Evolutionary conservation across 2,329 filamentous ascomycete species (phyloP), one percentile per base, ranked within the genome.

Genomic region (Diplodia corticola): DNA sequence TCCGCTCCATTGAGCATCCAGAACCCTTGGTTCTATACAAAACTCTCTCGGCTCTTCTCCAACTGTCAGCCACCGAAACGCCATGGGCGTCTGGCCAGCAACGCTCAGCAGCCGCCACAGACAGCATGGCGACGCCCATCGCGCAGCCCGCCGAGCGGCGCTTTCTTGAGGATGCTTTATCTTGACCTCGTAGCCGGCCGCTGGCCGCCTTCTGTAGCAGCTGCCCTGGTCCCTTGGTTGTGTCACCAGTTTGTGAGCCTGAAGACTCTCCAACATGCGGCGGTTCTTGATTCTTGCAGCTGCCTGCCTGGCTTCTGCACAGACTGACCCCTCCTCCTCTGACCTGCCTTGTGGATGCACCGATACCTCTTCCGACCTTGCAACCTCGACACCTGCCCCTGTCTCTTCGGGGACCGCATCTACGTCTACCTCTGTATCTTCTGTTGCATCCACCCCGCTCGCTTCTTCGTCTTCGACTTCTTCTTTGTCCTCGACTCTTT

Each of bases 31-130:
- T 24, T 20, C 20, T 15, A 22, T 20, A 22, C 12, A 6, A 28
- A 33, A 40, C 20, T 6, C n/a, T 35, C 7, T 59, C 35, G n/a
- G 22, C 22, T 44, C 54, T 26, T 3, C 12, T 46, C 54, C 5
- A 57, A n/a, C 4, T 4, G 35, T 44, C 35, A 24, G 22, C 54
- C 13, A 46, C 35, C 17, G 12, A 6, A 15, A 46, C 35, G 22
- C 54, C 54, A 40, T 44, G 35, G 54, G 54, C 33, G 54, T 59
- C 35, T 59, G 54, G 33, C 54, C 24, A 59, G 35, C 35, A 59
- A 28, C 35, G 24, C n/a, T 59, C 54, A 28, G 35, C 54, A 40
- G 35, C 54, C 54, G 44, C 20, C 17, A 57, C 26, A 13, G 24
- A 44, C 20, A 9, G 7, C 2, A 20, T 59, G 54, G 35, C 54